phyloP scores from a whole-genome alignment of 2,329 filamentous ascomycete genomes.

The Exophiala xenobiotica region DNA sequence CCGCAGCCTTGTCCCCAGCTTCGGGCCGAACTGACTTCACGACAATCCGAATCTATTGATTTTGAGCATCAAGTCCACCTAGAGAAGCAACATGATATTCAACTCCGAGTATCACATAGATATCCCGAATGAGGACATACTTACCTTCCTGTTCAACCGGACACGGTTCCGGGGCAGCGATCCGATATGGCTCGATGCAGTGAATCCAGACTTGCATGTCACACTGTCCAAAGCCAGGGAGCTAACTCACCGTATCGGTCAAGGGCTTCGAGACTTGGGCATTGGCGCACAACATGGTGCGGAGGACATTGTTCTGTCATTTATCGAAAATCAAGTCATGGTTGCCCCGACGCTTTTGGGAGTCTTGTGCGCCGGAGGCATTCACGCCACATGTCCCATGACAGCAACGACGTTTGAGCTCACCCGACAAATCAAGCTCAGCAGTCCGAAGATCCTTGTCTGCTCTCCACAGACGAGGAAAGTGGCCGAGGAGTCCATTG shows the following conservation, averaged over 20 bases:
- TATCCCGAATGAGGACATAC: constrained; percentile 19
- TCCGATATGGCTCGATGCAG: constrained; percentile 57
- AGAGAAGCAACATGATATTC: constrained; percentile 20
- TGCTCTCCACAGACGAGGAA: constrained; percentile 52
- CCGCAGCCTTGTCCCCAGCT: background rate
- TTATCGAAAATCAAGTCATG: constrained; percentile 57
- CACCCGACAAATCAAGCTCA: constrained; percentile 47
- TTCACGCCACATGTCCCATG: constrained; percentile 57
- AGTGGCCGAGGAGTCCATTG: constrained; percentile 50
- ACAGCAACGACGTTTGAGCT: constrained; percentile 53
- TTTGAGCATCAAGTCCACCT: too few relatives aligned
- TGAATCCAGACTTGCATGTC: constrained; percentile 51
- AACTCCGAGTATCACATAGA: constrained; percentile 19
- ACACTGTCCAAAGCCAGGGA: constrained; percentile 53
- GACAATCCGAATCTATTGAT: too few relatives aligned
- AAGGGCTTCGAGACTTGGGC: constrained; percentile 55
- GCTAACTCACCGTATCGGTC: constrained; percentile 54
- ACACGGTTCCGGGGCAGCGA: constrained; percentile 45
- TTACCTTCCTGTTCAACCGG: constrained; percentile 20
- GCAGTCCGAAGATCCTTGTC: constrained; percentile 44
- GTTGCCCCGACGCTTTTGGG: constrained; percentile 55
- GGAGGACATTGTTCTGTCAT: constrained; percentile 56
- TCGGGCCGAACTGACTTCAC: too few relatives aligned
- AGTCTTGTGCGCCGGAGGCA: constrained; percentile 58
- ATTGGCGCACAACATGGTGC: constrained; percentile 51